Conservation (phyloP, 1,284 basidiomycete species). For the Sporisorium iseilematis-ciliati region DNA sequence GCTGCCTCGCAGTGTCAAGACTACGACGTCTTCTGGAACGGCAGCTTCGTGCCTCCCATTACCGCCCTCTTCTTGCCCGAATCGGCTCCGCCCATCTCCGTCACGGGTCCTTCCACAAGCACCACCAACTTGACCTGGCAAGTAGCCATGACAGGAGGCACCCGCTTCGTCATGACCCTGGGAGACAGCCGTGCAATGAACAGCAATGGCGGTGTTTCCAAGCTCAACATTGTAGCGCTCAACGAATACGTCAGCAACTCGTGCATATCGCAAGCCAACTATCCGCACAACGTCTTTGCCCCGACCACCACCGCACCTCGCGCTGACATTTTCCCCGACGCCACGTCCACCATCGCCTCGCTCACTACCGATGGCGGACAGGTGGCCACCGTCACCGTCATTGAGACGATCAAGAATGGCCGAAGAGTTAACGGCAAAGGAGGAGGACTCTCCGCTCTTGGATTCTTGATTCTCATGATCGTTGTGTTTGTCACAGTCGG, state of each 20-base stretch:
- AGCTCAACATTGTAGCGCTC: constrained; percentile 43
- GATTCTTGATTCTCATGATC: constrained; percentile 39
- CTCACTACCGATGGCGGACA: constrained; percentile 43
- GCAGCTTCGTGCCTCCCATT: constrained; percentile 34
- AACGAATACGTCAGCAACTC: constrained; percentile 39
- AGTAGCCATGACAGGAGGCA: constrained; percentile 41
- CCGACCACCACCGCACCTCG: constrained; percentile 32
- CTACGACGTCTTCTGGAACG: constrained; percentile 42
- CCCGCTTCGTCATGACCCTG: constrained; percentile 47
- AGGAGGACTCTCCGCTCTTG: constrained; percentile 17
- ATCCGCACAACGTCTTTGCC: constrained; percentile 29
- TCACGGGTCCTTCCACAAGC: constrained; percentile 15
- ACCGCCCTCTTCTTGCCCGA: constrained; percentile 47
- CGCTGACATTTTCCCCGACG: constrained; percentile 48
- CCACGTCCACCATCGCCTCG: constrained; percentile 41
- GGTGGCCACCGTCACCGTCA: constrained; percentile 42
- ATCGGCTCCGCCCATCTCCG: constrained; percentile 41
- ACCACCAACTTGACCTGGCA: constrained; percentile 30
- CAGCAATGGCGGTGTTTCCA: constrained; percentile 44
- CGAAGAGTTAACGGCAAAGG: constrained; percentile 16
- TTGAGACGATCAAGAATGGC: constrained; percentile 49
- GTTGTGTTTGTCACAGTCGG: constrained; percentile 29
- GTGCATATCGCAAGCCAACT: constrained; percentile 26
- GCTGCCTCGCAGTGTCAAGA: constrained; percentile 39
- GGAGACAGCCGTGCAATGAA: constrained; percentile 30